Conservation (phyloP, 129 eudicot species). For the Escallonia rubra region DNA sequence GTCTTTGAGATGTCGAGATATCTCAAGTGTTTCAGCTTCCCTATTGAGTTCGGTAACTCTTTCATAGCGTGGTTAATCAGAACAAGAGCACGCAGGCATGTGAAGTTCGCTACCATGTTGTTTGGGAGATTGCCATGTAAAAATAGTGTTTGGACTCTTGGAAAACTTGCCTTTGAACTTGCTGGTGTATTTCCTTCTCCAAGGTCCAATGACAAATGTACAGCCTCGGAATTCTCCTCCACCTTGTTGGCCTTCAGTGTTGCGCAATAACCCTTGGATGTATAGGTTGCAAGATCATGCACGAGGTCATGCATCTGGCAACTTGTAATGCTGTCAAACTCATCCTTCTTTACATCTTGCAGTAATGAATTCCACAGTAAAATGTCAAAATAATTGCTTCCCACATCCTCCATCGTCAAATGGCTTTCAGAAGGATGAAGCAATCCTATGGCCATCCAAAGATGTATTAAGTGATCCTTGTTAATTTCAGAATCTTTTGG, state of each 20-base stretch:
- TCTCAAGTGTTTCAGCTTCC: conserved; percentile 1
- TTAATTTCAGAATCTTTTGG: too few relatives aligned
- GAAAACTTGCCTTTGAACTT: neutral
- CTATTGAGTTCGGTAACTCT: conserved; percentile 10
- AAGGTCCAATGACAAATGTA: too few relatives aligned
- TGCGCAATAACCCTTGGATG: conserved; percentile 1
- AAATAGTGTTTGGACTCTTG: neutral
- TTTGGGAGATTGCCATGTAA: neutral
- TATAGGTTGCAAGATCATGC: conserved; percentile 9
- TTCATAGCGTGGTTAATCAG: neutral
- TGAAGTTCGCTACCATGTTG: neutral
- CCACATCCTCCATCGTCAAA: too few relatives aligned
- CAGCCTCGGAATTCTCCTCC: too few relatives aligned
- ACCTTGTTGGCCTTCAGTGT: neutral
- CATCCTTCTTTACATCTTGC: neutral
- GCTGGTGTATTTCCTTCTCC: too few relatives aligned
- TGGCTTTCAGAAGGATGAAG: too few relatives aligned
- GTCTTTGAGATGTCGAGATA: conserved; percentile 16
- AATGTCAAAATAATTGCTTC: too few relatives aligned
- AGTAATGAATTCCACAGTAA: too few relatives aligned
- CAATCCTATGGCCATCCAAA: too few relatives aligned
- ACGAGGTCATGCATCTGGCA: conserved; percentile 30
- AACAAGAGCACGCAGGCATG: neutral
- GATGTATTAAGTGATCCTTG: too few relatives aligned
- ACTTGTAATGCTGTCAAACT: neutral